These are phyloP conservation scores for Rhizophora apiculata DNA, from an alignment of 345 rosid species.

Conservation along the genomic window DNA sequence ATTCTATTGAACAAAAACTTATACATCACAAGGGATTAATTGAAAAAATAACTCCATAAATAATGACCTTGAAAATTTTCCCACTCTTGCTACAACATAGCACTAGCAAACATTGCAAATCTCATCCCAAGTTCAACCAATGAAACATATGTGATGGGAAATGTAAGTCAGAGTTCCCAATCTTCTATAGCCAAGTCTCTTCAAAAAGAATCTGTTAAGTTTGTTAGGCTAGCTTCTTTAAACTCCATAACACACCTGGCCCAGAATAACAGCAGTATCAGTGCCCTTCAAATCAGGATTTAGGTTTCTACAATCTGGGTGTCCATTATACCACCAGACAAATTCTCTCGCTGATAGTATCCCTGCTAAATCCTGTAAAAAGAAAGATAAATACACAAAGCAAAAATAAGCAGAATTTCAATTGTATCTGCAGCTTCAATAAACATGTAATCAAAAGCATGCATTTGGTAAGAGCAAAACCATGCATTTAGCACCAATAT, in stretches of 20 bases:
- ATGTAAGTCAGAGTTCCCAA: too few species aligned
- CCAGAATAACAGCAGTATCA: slow-evolving; percentile 75
- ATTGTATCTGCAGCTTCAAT: not conserved
- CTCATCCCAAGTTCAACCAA: too few species aligned
- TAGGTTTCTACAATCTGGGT: slow-evolving; percentile 64
- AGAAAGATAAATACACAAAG: not conserved
- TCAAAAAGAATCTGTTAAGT: too few species aligned
- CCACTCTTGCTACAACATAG: too few species aligned
- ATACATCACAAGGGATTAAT: not conserved
- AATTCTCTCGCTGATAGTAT: slow-evolving; percentile 89
- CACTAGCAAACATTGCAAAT: too few species aligned
- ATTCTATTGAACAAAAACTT: not conserved
- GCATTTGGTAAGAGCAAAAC: not conserved
- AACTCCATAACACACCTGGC: slow-evolving; percentile 50
- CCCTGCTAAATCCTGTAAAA: slow-evolving; percentile 56
- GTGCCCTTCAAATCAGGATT: slow-evolving; percentile 69
- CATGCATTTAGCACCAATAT: not conserved
- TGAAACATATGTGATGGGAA: too few species aligned
- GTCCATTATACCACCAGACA: slow-evolving; percentile 99
- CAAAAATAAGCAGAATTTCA: not conserved
- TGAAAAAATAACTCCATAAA: not conserved
- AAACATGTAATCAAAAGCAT: not conserved
- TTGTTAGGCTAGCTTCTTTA: too few species aligned
- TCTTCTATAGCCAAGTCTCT: too few species aligned
- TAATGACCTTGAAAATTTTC: too few species aligned